phyloP scores from a whole-genome alignment of 1,284 basidiomycete genomes.

The Leccinum angustisporum region DNA sequence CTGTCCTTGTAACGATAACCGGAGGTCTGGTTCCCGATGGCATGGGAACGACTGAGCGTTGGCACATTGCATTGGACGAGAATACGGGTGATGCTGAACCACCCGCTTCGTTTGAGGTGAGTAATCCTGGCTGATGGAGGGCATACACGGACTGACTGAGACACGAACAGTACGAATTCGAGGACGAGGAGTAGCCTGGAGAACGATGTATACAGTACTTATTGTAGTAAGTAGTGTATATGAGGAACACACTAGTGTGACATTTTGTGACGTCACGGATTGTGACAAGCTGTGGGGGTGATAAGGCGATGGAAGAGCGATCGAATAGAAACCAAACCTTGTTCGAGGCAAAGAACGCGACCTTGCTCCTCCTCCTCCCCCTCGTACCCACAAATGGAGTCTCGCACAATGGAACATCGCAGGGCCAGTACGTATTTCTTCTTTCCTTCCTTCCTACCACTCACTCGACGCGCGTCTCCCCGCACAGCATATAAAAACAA shows the following conservation, averaged over 20 bases:
- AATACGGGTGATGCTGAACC: slow-evolving; percentile 73
- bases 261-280: slow-evolving; percentile 25
- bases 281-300: slow-evolving; percentile 25
- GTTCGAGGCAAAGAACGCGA: slow-evolving; percentile 25
- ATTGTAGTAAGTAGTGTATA: neutral
- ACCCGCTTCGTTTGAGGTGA: slow-evolving; percentile 78
- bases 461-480: slow-evolving; percentile 18
- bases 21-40: slow-evolving; percentile 25
- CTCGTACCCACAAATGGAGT: slow-evolving; percentile 38
- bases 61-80: slow-evolving; percentile 68
- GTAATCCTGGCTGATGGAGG: slow-evolving; percentile 59
- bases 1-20: slow-evolving; percentile 33
- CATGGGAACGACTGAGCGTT: slow-evolving; percentile 28
- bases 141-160: slow-evolving; percentile 6
- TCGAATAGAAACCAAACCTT: slow-evolving; percentile 1
- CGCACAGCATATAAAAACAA: slow-evolving; percentile 70
- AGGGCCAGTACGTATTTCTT: slow-evolving; percentile 51
- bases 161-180: slow-evolving; percentile 22
- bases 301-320: slow-evolving; percentile 26
- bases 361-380: slow-evolving; percentile 9
- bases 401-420: slow-evolving; percentile 66
- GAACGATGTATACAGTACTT: neutral
- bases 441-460: neutral
- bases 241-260: slow-evolving; percentile 3
- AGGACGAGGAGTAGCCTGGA: slow-evolving; percentile 1